phyloP scores from a whole-genome alignment of 441 rosid genomes.

The Adansonia rubrostipa region DNA sequence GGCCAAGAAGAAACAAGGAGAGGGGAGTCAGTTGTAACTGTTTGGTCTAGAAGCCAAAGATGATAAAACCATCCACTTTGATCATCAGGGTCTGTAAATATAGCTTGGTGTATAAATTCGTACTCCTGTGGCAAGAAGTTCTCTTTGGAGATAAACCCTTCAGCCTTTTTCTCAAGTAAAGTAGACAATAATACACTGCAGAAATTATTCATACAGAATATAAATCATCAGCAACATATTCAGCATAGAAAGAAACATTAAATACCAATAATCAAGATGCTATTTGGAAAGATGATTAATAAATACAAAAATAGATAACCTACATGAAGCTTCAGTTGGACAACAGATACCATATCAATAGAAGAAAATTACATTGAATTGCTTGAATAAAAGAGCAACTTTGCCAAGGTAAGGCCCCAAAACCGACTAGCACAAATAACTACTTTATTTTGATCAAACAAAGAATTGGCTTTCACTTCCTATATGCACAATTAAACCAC shows the following conservation, averaged over 20 bases:
- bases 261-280: neutral
- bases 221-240: neutral
- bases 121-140: constrained; percentile 67
- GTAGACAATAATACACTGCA: constrained; percentile 79
- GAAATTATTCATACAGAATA: constrained; percentile 25
- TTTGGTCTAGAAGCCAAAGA: constrained; percentile 93
- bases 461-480: neutral
- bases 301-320: neutral
- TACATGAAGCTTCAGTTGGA: neutral
- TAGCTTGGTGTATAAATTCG: constrained; percentile 70
- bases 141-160: constrained; percentile 58
- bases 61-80: constrained; percentile 99
- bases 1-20: constrained; percentile 86
- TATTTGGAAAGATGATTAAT: neutral
- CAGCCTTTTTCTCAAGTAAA: constrained; percentile 55
- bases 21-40: constrained; percentile 67
- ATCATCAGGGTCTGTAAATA: constrained; percentile 87
- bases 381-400: neutral
- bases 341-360: neutral
- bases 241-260: constrained; percentile 6
- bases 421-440: neutral
- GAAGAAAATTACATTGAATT: constrained; percentile 6
- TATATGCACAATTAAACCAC: neutral
- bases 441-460: neutral
- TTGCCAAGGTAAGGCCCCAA: neutral